Base-by-base conservation (phyloP, 108 stramenopile genomes). In the Fragilaria crotonensis region DNA sequence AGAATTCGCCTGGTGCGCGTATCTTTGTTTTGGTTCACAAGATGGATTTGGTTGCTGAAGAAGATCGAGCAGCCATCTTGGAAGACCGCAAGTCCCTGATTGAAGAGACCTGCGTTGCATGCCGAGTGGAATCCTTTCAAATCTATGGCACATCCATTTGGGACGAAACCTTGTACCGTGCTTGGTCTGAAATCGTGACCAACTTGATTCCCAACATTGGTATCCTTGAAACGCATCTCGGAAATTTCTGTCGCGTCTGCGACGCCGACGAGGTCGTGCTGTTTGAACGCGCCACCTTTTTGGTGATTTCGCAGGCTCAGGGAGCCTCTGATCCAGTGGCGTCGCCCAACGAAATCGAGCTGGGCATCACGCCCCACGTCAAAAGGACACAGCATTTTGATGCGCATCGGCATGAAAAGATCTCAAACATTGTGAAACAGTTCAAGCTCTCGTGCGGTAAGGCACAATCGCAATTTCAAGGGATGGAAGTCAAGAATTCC, bases 81-180 rank as follows among this genome's bases (percentile, higher is more conserved):
- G 66, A 90, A 58, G 89, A 96, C 53, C 72, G 94, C 9, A 70
- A 79, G 49, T 58, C 73, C 3, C 55, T 93, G 52, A 95, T 99
- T 64, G 78, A 76, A 58, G 84, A 87, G 50, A 67, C 68, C 9
- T 91, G 89, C 61, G 41, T 63, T 14, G 59, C 70, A 14, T 85
- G 80, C 59, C 80, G 84, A 5, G 85, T 91, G 19, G 77, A 91
- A 53, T 70, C 85, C 55, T 84, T 93, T 57, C 71, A 81, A 63
- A 90, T 79, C 72, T 98, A 95, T 77, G 86, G 79, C 53, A 98
- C 98, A 19, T 87, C 86, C 63, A 99, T 99, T 61, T 99, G 98
- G 98, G 98, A 99, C 71, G 95, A 96, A 78, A 97, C 97, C n/a
- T 76, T 99, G 41, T 99, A 99, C 78, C 96, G 94, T 78, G 93